Base-by-base conservation (phyloP, 2,329 filamentous ascomycete species). In the Dactylella cylindrospora region DNA sequence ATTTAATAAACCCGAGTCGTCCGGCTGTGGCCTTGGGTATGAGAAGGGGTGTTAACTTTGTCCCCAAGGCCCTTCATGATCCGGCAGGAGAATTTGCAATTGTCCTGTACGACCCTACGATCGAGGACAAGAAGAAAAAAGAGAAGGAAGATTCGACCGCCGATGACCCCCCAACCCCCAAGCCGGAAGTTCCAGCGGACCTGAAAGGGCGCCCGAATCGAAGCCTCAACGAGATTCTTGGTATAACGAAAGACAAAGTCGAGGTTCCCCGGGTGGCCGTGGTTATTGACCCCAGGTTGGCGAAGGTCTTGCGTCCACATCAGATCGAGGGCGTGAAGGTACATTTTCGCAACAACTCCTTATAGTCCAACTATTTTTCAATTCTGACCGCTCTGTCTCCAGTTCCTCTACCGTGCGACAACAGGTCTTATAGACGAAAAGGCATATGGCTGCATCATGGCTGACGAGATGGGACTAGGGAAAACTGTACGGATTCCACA, bases 361-460 rank as follows among this genome's bases (percentile, higher is more conserved):
- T 20, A n/a, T 7, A 28, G 8, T 15, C 4, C 5, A 26, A 2
- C 9, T 4, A 26, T 22, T 20, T 26, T 43, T 2, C 4, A 23
- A 66, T 46, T 44, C 62, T 71, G 40, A 71, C 59, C 15, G n/a
- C 19, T 22, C 46, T 36, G 7, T 23, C 1, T 38, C 28, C 62
- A 77, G 76, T 98, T 98, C 73, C 84, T 98, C 78, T 98, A 97
- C 74, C 82, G 83, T 67, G 95, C 89, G 70, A 90, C 93, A 4
- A 97, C 91, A 1, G 93, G 93, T n/a, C 80, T 97, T 79, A 87
- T 97, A 52, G 93, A 97, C 69, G 80, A 86, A 29, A 91, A 91
- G 68, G 93, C 93, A 41, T 88, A 96, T 72, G 93, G 93, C 1
- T 98, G 93, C 74, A 98, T 98, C 72, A 98, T 98, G 93, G 93